phyloP scores from a whole-genome alignment of 2,329 filamentous ascomycete genomes.

The Calonectria pteridis region DNA sequence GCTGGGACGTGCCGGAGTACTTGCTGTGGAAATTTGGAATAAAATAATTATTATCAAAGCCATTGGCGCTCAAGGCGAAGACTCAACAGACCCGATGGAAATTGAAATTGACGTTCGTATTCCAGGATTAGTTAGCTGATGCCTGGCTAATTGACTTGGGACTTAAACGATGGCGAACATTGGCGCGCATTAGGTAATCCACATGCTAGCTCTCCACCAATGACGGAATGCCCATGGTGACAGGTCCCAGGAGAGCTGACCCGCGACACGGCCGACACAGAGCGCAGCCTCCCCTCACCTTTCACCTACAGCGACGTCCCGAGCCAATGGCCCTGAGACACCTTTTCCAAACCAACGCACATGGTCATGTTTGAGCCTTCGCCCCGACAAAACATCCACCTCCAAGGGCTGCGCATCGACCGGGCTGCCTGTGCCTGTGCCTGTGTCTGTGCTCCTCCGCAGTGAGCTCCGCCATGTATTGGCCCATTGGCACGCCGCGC shows the following conservation, averaged over 20 bases:
- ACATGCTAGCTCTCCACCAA: constrained; percentile 11
- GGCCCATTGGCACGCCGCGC: constrained; percentile 87
- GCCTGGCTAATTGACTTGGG: neutral
- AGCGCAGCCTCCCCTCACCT: constrained; percentile 29
- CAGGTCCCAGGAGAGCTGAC: constrained; percentile 31
- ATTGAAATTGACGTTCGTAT: constrained; percentile 9
- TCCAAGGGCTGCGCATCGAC: constrained; percentile 36
- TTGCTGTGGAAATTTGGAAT: neutral
- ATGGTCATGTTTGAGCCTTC: constrained; percentile 45
- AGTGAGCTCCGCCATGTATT: constrained; percentile 78
- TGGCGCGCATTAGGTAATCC: constrained; percentile 18
- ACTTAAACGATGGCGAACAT: constrained; percentile 21
- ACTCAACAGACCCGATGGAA: neutral
- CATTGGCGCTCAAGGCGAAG: neutral
- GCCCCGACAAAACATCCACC: constrained; percentile 31
- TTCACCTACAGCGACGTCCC: constrained; percentile 24
- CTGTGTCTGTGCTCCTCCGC: constrained; percentile 7
- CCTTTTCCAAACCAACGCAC: constrained; percentile 29
- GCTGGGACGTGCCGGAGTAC: neutral
- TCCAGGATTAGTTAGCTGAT: neutral
- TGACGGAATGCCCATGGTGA: constrained; percentile 13
- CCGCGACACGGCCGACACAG: constrained; percentile 30
- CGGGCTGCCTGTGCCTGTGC: constrained; percentile 25
- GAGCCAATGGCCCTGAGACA: constrained; percentile 40
- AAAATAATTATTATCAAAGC: neutral